Percentiles rank a stretch among this genome's conserved stretches.
These are phyloP conservation scores for Ascoidea rubescens DNA, from an alignment of 805 yeast genomes.

Conservation along the genomic window DNA sequence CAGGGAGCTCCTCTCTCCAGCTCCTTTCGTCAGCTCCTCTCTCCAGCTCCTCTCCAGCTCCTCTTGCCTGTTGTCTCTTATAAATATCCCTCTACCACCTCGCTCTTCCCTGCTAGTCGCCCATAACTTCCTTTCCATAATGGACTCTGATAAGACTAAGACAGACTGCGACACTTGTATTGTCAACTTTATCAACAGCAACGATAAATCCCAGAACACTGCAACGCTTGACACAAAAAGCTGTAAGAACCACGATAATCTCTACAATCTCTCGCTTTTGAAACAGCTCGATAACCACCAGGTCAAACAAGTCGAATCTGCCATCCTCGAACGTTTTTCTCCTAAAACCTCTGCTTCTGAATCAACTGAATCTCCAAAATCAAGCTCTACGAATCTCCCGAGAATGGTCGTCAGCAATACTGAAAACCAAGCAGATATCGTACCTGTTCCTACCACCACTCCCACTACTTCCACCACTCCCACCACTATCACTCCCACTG, in stretches of 20 bases:
- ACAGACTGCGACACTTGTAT: background rate
- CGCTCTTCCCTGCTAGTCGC: too few relatives aligned
- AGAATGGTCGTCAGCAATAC: background rate
- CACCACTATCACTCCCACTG: background rate
- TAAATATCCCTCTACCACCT: too few relatives aligned
- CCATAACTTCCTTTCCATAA: background rate
- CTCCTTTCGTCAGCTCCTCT: too few relatives aligned
- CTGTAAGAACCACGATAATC: too few relatives aligned
- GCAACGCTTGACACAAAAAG: too few relatives aligned
- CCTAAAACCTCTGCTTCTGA: slow-evolving; percentile 54
- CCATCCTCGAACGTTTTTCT: slow-evolving; percentile 41
- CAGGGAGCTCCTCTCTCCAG: too few relatives aligned
- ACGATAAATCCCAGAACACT: too few relatives aligned
- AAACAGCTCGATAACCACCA: background rate
- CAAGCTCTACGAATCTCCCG: background rate
- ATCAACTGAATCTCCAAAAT: slow-evolving; percentile 13
- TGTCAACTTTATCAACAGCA: background rate
- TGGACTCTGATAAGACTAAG: background rate
- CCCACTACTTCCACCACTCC: background rate
- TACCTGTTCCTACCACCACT: background rate
- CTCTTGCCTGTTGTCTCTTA: too few relatives aligned
- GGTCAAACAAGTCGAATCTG: background rate
- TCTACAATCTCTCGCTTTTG: too few relatives aligned
- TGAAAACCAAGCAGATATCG: background rate
- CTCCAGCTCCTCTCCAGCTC: too few relatives aligned